Conservation (phyloP, 2,329 filamentous ascomycete species). For the Hirsutella rhossiliensis region DNA sequence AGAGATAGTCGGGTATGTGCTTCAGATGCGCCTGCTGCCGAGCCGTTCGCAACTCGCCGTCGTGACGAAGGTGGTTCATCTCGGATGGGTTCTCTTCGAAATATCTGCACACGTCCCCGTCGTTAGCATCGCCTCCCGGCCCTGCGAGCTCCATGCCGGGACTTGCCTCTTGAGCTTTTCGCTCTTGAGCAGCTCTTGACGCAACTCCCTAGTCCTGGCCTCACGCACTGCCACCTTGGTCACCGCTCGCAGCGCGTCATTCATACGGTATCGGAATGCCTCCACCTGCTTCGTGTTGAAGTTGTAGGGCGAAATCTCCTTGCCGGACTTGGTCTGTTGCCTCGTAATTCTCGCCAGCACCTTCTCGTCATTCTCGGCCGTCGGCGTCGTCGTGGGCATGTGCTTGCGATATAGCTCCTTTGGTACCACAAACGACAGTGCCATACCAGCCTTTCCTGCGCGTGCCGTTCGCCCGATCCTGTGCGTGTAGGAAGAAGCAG, state of each 20-base stretch:
- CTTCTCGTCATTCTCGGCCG: slow-evolving; percentile 73
- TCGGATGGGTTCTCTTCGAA: slow-evolving; percentile 96
- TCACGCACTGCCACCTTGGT: slow-evolving; percentile 84
- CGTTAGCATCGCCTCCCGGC: too few relatives aligned
- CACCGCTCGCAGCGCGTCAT: slow-evolving; percentile 80
- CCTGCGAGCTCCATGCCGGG: neutral
- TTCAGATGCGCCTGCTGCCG: slow-evolving; percentile 81
- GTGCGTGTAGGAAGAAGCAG: slow-evolving; percentile 90
- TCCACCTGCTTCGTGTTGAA: slow-evolving; percentile 94
- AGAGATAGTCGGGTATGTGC: slow-evolving; percentile 86
- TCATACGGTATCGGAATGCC: slow-evolving; percentile 88
- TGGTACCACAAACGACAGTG: slow-evolving; percentile 88
- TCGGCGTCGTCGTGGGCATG: slow-evolving; percentile 67
- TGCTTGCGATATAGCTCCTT: slow-evolving; percentile 76
- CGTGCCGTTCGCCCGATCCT: slow-evolving; percentile 88
- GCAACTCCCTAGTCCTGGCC: slow-evolving; percentile 75
- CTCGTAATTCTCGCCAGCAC: slow-evolving; percentile 69
- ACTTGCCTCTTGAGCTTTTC: slow-evolving; percentile 71
- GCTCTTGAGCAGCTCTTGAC: slow-evolving; percentile 81
- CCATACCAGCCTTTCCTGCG: slow-evolving; percentile 85
- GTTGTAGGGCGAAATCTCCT: slow-evolving; percentile 78
- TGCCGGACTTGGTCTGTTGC: slow-evolving; percentile 65
- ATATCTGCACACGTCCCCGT: slow-evolving; percentile 33
- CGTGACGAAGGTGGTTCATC: slow-evolving; percentile 76
- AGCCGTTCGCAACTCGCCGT: slow-evolving; percentile 74